These are phyloP conservation scores for Dioszegia aurantiaca DNA, from an alignment of 768 basidiomycete genomes.

Conservation along the genomic window DNA sequence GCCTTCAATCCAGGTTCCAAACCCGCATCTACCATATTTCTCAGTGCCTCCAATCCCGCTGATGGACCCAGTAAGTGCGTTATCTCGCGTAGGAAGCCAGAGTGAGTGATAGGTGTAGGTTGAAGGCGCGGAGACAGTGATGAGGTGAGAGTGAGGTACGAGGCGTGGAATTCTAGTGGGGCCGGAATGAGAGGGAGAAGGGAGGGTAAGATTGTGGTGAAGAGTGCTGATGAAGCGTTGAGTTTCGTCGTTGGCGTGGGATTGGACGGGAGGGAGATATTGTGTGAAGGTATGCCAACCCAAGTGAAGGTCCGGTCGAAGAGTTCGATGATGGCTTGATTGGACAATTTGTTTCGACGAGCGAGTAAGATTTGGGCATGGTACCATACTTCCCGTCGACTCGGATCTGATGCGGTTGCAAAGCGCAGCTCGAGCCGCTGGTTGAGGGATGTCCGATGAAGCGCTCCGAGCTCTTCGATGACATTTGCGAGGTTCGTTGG, in stretches of 20 bases:
- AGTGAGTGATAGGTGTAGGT: slow-evolving; percentile 15
- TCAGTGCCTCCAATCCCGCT: slow-evolving; percentile 15
- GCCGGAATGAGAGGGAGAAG: slow-evolving; percentile 12
- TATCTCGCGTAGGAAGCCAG: slow-evolving; percentile 16
- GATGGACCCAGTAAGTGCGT: slow-evolving; percentile 18
- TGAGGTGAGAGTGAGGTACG: slow-evolving; percentile 6
- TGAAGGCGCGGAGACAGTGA: slow-evolving; percentile 19
- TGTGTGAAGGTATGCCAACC: slow-evolving; percentile 5
- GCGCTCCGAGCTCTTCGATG: not conserved
- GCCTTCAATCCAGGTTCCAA: slow-evolving; percentile 10
- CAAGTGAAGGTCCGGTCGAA: not conserved
- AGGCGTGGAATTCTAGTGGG: not conserved
- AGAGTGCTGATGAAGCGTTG: slow-evolving; percentile 12
- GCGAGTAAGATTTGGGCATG: slow-evolving; percentile 7
- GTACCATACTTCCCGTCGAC: slow-evolving; percentile 5
- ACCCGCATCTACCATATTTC: slow-evolving; percentile 11
- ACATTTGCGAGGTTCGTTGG: not conserved
- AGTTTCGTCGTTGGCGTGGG: not conserved
- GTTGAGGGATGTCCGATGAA: not conserved
- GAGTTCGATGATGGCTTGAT: not conserved
- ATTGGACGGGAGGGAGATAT: not conserved
- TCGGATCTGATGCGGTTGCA: not conserved
- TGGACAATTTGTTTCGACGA: not conserved
- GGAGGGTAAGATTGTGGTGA: slow-evolving; percentile 25
- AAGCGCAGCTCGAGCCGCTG: not conserved